Percentiles rank a stretch among this genome's conserved stretches.
Conservation (phyloP, 2,329 filamentous ascomycete species). For the Chalaropsis ovoidea region DNA sequence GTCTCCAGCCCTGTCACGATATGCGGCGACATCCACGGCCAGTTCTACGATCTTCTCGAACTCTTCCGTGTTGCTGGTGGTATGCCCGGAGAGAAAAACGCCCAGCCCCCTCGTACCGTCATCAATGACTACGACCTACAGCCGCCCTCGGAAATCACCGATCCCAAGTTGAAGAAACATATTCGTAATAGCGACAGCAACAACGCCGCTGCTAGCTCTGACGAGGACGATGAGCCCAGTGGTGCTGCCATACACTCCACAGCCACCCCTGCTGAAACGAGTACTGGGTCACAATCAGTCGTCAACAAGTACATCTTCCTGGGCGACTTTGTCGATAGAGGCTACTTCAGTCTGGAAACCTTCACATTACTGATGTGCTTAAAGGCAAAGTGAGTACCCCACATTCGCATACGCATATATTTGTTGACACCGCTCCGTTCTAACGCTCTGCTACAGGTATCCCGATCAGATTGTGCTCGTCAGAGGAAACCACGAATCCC, state of each 20-base stretch:
- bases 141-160: conserved; percentile 76
- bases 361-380: conserved; percentile 95
- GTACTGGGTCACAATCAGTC: conserved; percentile 39
- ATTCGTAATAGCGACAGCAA: conserved; percentile 49
- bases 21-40: conserved; percentile 95
- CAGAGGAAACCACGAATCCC: conserved; percentile 93
- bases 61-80: conserved; percentile 93
- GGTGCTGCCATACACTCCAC: conserved; percentile 28
- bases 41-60: conserved; percentile 96
- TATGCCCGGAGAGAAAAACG: conserved; percentile 67
- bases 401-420: neutral
- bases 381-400: conserved; percentile 52
- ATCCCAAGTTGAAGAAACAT: conserved; percentile 79
- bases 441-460: conserved; percentile 54
- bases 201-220: conserved; percentile 39
- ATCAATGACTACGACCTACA: conserved; percentile 90
- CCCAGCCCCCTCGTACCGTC: conserved; percentile 55
- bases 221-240: conserved; percentile 30
- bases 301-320: conserved; percentile 51
- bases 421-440: conserved; percentile 4
- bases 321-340: conserved; percentile 94
- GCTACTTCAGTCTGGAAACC: conserved; percentile 95
- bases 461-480: conserved; percentile 92
- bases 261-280: conserved; percentile 32
- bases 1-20: conserved; percentile 92